These are phyloP conservation scores for Cercophora sp. DNA, from an alignment of 495 filamentous ascomycete species.

Conservation along the genomic window DNA sequence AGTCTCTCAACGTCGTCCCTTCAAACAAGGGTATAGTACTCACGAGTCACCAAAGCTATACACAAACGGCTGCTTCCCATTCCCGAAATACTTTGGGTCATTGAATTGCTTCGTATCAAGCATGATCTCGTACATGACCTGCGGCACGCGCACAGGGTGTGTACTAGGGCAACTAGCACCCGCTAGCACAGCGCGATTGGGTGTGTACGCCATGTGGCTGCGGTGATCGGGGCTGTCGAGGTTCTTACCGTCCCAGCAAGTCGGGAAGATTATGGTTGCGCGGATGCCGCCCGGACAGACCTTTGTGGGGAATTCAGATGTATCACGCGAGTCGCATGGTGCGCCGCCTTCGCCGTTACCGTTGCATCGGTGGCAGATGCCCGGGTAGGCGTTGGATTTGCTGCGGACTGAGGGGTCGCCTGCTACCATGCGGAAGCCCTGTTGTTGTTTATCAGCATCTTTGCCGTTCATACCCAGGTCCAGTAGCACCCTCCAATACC, in stretches of 20 bases:
- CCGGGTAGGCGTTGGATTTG: slow-evolving; percentile 22
- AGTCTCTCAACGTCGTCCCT: background rate
- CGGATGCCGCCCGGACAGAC: slow-evolving; percentile 39
- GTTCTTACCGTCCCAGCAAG: slow-evolving; percentile 7
- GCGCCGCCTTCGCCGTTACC: background rate
- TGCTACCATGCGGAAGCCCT: slow-evolving; percentile 66
- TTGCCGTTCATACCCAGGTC: too few species aligned
- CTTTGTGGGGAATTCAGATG: slow-evolving; percentile 35
- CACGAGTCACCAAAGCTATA: background rate
- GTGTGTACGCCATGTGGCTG: background rate
- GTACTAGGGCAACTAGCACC: background rate
- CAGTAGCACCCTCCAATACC: too few species aligned
- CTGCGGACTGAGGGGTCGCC: slow-evolving; percentile 49
- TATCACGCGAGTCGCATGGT: background rate
- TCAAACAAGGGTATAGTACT: background rate
- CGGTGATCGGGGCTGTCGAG: background rate
- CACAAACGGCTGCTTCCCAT: background rate
- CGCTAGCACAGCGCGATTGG: background rate
- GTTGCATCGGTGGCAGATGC: slow-evolving; percentile 8
- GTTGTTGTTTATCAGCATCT: background rate
- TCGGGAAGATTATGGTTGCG: slow-evolving; percentile 44
- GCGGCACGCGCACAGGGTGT: background rate
- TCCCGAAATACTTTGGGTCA: background rate
- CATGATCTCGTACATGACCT: slow-evolving; percentile 2
- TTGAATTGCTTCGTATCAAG: background rate